Percentiles rank a stretch among this genome's conserved stretches.
phyloP scores from a whole-genome alignment of 495 filamentous ascomycete species.

The Apiosordaria backusii region DNA sequence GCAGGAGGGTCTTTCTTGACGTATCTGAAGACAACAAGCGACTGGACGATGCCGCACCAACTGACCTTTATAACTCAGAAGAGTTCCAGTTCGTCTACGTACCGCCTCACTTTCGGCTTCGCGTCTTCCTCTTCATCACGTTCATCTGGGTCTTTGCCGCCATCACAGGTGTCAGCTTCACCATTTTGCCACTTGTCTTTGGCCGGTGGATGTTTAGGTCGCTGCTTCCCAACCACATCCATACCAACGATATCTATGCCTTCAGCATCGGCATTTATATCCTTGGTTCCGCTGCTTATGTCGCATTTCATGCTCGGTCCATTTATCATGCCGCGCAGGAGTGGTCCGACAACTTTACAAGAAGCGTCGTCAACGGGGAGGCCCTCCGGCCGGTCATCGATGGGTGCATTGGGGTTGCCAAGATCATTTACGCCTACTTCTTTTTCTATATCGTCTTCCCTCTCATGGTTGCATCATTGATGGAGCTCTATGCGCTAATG shows the following conservation, averaged over 20 bases:
- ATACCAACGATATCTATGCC: constrained; percentile 93
- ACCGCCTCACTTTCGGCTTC: constrained; percentile 75
- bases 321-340: constrained; percentile 39
- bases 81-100: constrained; percentile 84
- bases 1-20: constrained; percentile 71
- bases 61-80: constrained; percentile 62
- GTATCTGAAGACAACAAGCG: constrained; percentile 68
- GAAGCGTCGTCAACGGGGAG: constrained; percentile 35
- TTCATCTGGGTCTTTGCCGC: constrained; percentile 93
- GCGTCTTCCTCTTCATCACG: constrained; percentile 81
- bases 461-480: constrained; percentile 71
- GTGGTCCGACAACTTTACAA: constrained; percentile 23
- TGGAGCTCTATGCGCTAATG: constrained; percentile 86
- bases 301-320: constrained; percentile 50
- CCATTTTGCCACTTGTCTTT: constrained; percentile 78
- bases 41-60: constrained; percentile 51
- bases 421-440: constrained; percentile 67
- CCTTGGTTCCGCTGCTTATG: constrained; percentile 62
- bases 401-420: constrained; percentile 29
- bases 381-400: constrained; percentile 30
- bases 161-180: constrained; percentile 81
- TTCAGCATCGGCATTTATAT: constrained; percentile 85
- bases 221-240: constrained; percentile 61
- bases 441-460: constrained; percentile 75
- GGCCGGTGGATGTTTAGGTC: constrained; percentile 71